These are phyloP conservation scores for Cerioporus squamosus DNA, from an alignment of 1,284 basidiomycete species.

Conservation along the genomic window DNA sequence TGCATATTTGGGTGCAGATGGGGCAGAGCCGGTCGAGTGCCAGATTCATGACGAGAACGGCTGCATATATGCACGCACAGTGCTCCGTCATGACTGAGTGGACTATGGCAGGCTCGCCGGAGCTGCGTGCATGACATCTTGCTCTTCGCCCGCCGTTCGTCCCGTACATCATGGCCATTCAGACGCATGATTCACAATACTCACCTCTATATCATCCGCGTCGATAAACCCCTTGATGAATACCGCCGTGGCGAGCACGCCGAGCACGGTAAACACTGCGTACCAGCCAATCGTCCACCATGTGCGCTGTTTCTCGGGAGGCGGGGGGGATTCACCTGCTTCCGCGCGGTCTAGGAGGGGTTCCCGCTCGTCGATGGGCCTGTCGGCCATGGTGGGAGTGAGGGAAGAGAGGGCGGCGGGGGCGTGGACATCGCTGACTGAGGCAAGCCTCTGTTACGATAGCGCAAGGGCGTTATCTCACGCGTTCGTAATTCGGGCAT, in stretches of 20 bases:
- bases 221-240: constrained; percentile 75
- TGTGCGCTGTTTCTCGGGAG: constrained; percentile 31
- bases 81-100: too few species aligned
- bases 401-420: background rate
- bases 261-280: constrained; percentile 38
- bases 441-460: background rate
- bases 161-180: too few species aligned
- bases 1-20: too few species aligned
- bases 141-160: too few species aligned
- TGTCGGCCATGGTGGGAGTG: constrained; percentile 15
- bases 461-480: too few species aligned
- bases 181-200: constrained; percentile 30
- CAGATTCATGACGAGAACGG: too few species aligned
- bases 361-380: constrained; percentile 17
- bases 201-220: constrained; percentile 66
- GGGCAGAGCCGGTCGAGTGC: too few species aligned
- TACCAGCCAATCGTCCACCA: constrained; percentile 39
- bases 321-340: constrained; percentile 13
- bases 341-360: constrained; percentile 19
- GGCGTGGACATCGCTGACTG: constrained; percentile 12
- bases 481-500: too few species aligned
- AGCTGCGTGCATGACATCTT: too few species aligned
- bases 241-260: constrained; percentile 45
- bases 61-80: too few species aligned
- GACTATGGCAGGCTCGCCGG: too few species aligned